Evolutionary conservation across 352 stramenopile species (phyloP).

Genomic region (Elongisporangium undulatum): DNA sequence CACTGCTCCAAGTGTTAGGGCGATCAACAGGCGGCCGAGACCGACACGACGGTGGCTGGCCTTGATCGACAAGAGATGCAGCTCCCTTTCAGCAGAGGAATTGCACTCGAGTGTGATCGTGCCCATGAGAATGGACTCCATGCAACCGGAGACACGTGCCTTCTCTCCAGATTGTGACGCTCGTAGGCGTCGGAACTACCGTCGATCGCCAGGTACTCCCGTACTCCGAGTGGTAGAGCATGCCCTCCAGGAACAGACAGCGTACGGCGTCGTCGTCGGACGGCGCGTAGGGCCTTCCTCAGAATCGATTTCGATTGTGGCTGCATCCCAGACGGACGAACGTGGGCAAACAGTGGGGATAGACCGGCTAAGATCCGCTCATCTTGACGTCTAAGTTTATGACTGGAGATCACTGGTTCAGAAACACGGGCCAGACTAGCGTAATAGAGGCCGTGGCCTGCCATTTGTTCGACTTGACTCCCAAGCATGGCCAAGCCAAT

Average conservation of each 20-base stretch:
- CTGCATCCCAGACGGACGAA: no score
- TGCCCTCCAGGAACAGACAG: slow-evolving; percentile 20
- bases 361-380: no score
- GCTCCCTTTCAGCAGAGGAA: slow-evolving; percentile 17
- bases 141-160: slow-evolving; percentile 22
- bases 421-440: background rate
- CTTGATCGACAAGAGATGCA: slow-evolving; percentile 36
- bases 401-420: no score
- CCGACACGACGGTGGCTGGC: slow-evolving; percentile 19
- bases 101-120: slow-evolving; percentile 30
- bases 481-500: background rate
- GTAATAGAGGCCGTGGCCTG: background rate
- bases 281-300: no score
- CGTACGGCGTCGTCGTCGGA: no score
- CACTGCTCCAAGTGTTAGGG: slow-evolving; percentile 22
- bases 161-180: slow-evolving; percentile 19
- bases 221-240: slow-evolving; percentile 14
- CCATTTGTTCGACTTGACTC: background rate
- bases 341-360: no score
- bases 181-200: no score
- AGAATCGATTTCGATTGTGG: no score
- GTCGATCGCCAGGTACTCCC: slow-evolving; percentile 16
- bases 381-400: no score
- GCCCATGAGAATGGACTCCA: slow-evolving; percentile 16
- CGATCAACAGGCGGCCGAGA: slow-evolving; percentile 21